These are phyloP conservation scores for Huntiella abstrusa DNA, from an alignment of 2,329 filamentous ascomycete genomes.

Conservation along the genomic window DNA sequence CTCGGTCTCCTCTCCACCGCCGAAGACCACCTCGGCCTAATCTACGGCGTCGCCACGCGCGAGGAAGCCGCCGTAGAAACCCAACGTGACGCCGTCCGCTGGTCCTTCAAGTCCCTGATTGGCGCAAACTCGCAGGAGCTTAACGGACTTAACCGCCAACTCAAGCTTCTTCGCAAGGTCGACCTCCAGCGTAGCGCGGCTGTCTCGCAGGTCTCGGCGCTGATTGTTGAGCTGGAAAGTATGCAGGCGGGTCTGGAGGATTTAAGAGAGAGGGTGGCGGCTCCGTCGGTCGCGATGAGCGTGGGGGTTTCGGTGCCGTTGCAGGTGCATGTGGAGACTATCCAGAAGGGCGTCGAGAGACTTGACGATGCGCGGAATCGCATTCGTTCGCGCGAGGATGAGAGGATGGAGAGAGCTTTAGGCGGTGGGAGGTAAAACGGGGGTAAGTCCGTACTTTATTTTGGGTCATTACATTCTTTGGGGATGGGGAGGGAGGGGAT, in stretches of 20 bases:
- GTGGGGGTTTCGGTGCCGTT: conserved; percentile 35
- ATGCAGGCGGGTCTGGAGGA: conserved; percentile 55
- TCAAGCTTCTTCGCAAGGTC: conserved; percentile 47
- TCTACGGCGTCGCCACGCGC: conserved; percentile 48
- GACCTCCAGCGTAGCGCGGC: conserved; percentile 45
- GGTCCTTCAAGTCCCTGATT: conserved; percentile 53
- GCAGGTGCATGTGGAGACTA: conserved; percentile 56
- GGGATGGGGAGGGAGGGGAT: too few species aligned
- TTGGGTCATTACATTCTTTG: too few species aligned
- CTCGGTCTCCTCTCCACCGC: conserved; percentile 46
- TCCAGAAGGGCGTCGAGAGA: conserved; percentile 52
- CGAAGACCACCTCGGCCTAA: conserved; percentile 49
- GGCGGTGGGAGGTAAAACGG: conserved; percentile 19
- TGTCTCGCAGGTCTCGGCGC: conserved; percentile 46
- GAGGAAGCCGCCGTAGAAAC: conserved; percentile 40
- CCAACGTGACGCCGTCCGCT: conserved; percentile 46
- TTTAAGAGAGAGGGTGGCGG: conserved; percentile 49
- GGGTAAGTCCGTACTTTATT: too few species aligned
- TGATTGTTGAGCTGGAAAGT: conserved; percentile 53
- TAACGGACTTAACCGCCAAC: conserved; percentile 41
- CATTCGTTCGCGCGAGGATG: conserved; percentile 38
- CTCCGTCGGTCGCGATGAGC: conserved; percentile 40
- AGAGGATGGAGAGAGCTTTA: conserved; percentile 33
- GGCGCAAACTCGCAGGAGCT: conserved; percentile 47
- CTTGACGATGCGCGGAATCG: conserved; percentile 45